Conservation (phyloP, 1,139 yeast species). For the Trichomonascaceae sp. region DNA sequence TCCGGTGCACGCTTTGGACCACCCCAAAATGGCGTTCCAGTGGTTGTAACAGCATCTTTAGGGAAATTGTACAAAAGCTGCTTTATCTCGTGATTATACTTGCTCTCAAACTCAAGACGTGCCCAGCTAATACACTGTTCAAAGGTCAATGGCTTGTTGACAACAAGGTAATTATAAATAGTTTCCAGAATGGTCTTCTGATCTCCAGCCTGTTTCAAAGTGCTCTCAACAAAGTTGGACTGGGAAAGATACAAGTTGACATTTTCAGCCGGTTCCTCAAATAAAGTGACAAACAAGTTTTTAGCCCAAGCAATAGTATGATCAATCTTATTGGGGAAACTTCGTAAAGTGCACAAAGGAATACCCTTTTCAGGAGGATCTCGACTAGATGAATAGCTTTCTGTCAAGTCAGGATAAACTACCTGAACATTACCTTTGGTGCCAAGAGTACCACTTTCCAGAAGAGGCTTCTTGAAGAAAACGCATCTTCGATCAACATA, state of each 20-base stretch:
- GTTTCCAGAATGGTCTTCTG: slow-evolving; percentile 81
- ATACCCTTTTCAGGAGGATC: slow-evolving; percentile 98
- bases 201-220: slow-evolving; percentile 87
- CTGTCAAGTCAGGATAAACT: slow-evolving; percentile 85
- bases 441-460: slow-evolving; percentile 96
- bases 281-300: slow-evolving; percentile 88
- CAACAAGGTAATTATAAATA: slow-evolving; percentile 60
- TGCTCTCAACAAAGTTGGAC: slow-evolving; percentile 86
- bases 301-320: slow-evolving; percentile 99
- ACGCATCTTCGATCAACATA: slow-evolving; percentile 97
- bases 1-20: slow-evolving; percentile 97
- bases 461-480: slow-evolving; percentile 80
- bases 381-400: slow-evolving; percentile 90
- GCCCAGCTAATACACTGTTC: slow-evolving; percentile 98
- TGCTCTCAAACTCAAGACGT: slow-evolving; percentile 76
- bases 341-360: slow-evolving; percentile 93
- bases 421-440: slow-evolving; percentile 99
- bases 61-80: slow-evolving; percentile 94
- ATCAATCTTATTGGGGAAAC: slow-evolving; percentile 96
- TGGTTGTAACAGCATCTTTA: slow-evolving; percentile 80
- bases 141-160: slow-evolving; percentile 77
- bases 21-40: slow-evolving; percentile 95
- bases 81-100: slow-evolving; percentile 76
- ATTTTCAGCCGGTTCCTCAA: slow-evolving; percentile 84
- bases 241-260: slow-evolving; percentile 87